phyloP scores from a whole-genome alignment of 768 basidiomycete species.

The Grammothele lineata region DNA sequence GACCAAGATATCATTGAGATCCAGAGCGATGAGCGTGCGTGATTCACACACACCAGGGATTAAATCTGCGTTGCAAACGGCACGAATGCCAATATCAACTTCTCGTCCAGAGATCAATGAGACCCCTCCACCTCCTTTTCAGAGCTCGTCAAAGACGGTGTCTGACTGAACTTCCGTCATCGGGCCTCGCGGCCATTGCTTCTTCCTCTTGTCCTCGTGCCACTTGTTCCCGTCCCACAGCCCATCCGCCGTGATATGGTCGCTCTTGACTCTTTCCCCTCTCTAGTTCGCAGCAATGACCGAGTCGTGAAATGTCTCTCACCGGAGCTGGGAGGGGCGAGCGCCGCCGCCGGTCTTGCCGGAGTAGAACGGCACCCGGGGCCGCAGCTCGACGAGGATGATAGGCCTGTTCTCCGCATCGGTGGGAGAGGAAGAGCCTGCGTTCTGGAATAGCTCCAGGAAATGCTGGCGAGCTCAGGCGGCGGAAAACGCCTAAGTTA shows the following conservation, averaged over 20 bases:
- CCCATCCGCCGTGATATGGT: background rate
- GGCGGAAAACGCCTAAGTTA: too few species aligned
- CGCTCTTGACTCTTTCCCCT: constrained; percentile 2
- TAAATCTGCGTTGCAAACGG: background rate
- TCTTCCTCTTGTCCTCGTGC: background rate
- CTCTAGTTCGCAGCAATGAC: constrained; percentile 2
- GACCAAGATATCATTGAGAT: background rate
- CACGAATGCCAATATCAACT: background rate
- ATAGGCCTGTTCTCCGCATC: background rate
- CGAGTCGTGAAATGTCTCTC: constrained; percentile 2
- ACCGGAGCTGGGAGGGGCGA: constrained; percentile 4
- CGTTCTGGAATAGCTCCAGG: background rate
- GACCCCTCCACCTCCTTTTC: background rate
- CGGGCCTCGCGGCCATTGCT: background rate
- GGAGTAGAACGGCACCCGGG: constrained; percentile 3
- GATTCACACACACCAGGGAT: constrained; percentile 1
- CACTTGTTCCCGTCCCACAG: constrained; percentile 1
- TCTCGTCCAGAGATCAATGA: too few species aligned
- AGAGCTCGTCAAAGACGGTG: constrained; percentile 4
- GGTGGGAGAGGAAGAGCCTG: background rate
- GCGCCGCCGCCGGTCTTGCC: too few species aligned
- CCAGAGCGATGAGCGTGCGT: constrained; percentile 1
- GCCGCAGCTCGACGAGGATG: constrained; percentile 8
- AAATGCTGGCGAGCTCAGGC: too few species aligned
- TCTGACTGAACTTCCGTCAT: background rate